Evolutionary conservation across 1,284 basidiomycete species (phyloP).

Genomic region (Baeospora myosura): DNA sequence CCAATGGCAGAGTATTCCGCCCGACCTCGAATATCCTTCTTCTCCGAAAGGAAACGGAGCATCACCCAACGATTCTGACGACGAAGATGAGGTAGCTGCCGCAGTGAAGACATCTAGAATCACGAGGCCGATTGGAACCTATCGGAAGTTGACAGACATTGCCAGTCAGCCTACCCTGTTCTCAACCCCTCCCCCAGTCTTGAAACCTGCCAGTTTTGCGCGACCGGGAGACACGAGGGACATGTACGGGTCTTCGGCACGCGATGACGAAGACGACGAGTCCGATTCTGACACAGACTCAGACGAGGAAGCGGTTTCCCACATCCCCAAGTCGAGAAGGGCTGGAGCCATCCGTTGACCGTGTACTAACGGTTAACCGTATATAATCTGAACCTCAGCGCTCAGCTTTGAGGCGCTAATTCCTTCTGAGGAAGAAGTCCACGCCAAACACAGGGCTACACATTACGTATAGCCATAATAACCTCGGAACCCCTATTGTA

Average conservation of each 20-base stretch:
- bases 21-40: constrained; percentile 4
- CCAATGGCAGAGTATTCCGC: constrained; percentile 24
- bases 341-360: no score
- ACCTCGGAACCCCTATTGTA: no score
- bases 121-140: constrained; percentile 17
- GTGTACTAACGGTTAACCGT: no score
- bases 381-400: no score
- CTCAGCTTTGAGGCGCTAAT: no score
- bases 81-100: constrained; percentile 26
- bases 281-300: neutral
- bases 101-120: constrained; percentile 13
- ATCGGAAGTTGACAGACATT: constrained; percentile 47
- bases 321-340: no score
- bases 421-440: no score
- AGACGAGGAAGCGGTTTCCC: constrained; percentile 24
- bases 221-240: constrained; percentile 16
- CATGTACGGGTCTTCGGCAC: constrained; percentile 10
- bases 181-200: constrained; percentile 20
- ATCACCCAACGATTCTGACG: constrained; percentile 28
- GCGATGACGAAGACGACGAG: neutral
- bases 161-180: constrained; percentile 36
- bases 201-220: constrained; percentile 27
- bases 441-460: no score
- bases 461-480: no score
- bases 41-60: constrained; percentile 8